Conservation (phyloP, 345 rosid genomes). For the Euphorbia tirucalli region DNA sequence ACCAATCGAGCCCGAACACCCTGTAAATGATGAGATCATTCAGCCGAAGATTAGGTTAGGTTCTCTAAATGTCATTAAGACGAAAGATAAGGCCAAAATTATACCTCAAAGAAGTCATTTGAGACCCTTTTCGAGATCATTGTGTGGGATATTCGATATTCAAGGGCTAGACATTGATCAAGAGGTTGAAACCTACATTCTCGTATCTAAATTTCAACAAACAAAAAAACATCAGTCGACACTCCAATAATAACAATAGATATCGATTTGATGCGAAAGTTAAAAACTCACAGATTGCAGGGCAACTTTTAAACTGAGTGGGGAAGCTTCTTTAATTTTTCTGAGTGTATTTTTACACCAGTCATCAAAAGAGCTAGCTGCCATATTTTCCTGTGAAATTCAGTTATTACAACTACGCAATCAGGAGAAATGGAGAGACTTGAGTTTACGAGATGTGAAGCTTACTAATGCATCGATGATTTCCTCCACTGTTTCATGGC, state of each 20-base stretch:
- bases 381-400: conserved; percentile 57
- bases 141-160: conserved; percentile 60
- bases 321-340: conserved; percentile 81
- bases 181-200: conserved; percentile 90
- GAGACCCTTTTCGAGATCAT: conserved; percentile 60
- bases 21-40: conserved; percentile 29
- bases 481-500: conserved; percentile 85
- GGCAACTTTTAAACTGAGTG: conserved; percentile 83
- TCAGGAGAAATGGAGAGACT: neutral
- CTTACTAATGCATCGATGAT: conserved; percentile 80
- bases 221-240: conserved; percentile 17
- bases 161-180: conserved; percentile 82
- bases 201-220: conserved; percentile 45
- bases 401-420: neutral
- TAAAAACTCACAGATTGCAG: conserved; percentile 64
- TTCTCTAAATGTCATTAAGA: neutral
- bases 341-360: conserved; percentile 58
- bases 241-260: neutral
- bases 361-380: conserved; percentile 44
- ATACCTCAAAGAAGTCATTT: conserved; percentile 78
- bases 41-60: neutral
- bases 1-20: conserved; percentile 78
- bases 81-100: neutral
- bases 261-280: conserved; percentile 8
- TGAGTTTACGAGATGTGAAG: conserved; percentile 1